Evolutionary conservation across 176 grass and related monocot species (phyloP).

Genomic region (Aegilops sharonensis): DNA sequence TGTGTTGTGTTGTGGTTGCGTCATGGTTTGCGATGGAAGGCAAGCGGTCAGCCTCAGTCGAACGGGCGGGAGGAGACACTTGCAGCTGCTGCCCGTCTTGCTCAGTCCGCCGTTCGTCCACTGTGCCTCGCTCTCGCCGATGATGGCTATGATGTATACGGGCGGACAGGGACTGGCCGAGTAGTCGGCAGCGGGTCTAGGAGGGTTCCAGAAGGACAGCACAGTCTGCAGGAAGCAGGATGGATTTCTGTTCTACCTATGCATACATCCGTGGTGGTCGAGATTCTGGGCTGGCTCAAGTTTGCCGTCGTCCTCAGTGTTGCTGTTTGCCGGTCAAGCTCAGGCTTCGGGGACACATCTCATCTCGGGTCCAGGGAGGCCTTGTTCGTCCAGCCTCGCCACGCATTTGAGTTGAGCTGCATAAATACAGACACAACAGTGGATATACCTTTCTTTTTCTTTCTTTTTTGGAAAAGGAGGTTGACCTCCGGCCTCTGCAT

Average conservation of each 20-base stretch:
- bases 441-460: not conserved
- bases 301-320: not conserved
- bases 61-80: not conserved
- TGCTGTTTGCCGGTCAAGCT: not conserved
- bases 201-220: no score
- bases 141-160: not conserved
- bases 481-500: no score
- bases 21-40: not conserved
- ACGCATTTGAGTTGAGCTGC: not conserved
- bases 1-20: no score
- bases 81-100: not conserved
- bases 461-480: no score
- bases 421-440: not conserved
- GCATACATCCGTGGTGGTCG: no score
- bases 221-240: no score
- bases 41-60: not conserved
- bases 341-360: not conserved
- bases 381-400: no score
- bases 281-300: no score
- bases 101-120: not conserved
- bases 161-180: no score
- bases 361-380: no score
- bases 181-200: no score
- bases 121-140: not conserved
- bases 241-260: no score